Percentiles rank a stretch among this genome's conserved stretches.
Conservation (phyloP, 805 yeast genomes). For the Candida awuae region DNA sequence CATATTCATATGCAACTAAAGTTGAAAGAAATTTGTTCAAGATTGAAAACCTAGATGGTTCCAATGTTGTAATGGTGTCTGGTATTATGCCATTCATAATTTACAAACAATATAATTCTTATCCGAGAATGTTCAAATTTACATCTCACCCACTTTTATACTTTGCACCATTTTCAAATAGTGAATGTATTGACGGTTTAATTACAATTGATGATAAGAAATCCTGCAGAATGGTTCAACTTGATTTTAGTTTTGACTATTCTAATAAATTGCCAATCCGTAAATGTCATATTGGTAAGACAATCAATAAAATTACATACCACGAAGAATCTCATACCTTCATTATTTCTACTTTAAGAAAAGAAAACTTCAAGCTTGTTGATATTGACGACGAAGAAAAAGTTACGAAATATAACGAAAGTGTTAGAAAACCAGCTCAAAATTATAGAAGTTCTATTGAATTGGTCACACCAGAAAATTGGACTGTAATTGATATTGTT, state of each 20-base stretch:
- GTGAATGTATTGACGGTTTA: constrained; percentile 38
- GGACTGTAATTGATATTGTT: constrained; percentile 68
- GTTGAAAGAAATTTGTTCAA: constrained; percentile 62
- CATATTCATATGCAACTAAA: constrained; percentile 58
- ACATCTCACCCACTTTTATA: constrained; percentile 60
- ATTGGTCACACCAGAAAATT: constrained; percentile 63
- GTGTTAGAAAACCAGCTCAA: constrained; percentile 40
- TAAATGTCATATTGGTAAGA: constrained; percentile 45
- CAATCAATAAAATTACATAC: constrained; percentile 58
- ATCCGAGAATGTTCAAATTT: constrained; percentile 59
- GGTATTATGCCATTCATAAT: constrained; percentile 68
- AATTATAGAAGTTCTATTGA: constrained; percentile 54
- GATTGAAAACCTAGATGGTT: constrained; percentile 49
- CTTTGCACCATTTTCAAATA: constrained; percentile 43
- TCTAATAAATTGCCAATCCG: constrained; percentile 55
- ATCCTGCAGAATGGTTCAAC: constrained; percentile 54
- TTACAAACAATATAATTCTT: constrained; percentile 53
- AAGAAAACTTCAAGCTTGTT: constrained; percentile 51
- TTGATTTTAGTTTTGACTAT: constrained; percentile 41
- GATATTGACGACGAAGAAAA: constrained; percentile 69
- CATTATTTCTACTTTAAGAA: constrained; percentile 51
- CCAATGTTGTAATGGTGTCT: constrained; percentile 56
- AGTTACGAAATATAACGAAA: constrained; percentile 45
- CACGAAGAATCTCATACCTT: constrained; percentile 60
- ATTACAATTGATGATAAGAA: constrained; percentile 65